Base-by-base conservation (phyloP, 169 alveolate species). In the Cystoisospora suis region DNA sequence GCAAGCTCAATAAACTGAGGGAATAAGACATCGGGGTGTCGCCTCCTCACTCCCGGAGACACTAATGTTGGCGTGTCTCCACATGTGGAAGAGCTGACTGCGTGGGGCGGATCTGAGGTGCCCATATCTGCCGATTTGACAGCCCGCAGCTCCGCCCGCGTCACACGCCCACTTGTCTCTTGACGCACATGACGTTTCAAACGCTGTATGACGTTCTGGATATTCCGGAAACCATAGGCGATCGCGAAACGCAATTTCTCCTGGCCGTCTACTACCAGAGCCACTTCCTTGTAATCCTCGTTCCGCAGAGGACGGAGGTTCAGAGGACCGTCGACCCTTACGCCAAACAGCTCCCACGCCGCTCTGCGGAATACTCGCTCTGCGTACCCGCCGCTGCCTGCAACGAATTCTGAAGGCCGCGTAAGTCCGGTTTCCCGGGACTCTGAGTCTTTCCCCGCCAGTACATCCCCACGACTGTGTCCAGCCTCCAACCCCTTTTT, bases 1-100 rank as follows among this genome's bases (percentile, higher is more conserved):
- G 96, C 96, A 20, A 97, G 91, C 94, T 97, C 99, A 29, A 97
- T 94, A 88, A 95, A 96, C 70, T 95, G 97, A 38, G 91, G 90
- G 7, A 49, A 59, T 45, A 3, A 23, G 3, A 0, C 3, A 3
- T 29, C 75, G n/a, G n/a, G n/a, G n/a, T n/a, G n/a, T n/a, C n/a
- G n/a, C n/a, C n/a, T n/a, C n/a, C n/a, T n/a, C n/a, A n/a, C n/a
- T n/a, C n/a, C n/a, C n/a, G n/a, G n/a, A n/a, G n/a, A n/a, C n/a
- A n/a, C n/a, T n/a, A n/a, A n/a, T n/a, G n/a, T n/a, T n/a, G n/a
- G n/a, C n/a, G n/a, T n/a, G n/a, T n/a, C n/a, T n/a, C n/a, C n/a
- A n/a, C n/a, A n/a, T n/a, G n/a, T n/a, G n/a, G n/a, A n/a, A n/a
- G n/a, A n/a, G n/a, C n/a, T n/a, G n/a, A n/a, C n/a, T 12, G 79